Evolutionary conservation across 176 grass and related monocot species (phyloP), one percentile per base, ranked within the genome.

Genomic region (Aegilops umbellulata): DNA sequence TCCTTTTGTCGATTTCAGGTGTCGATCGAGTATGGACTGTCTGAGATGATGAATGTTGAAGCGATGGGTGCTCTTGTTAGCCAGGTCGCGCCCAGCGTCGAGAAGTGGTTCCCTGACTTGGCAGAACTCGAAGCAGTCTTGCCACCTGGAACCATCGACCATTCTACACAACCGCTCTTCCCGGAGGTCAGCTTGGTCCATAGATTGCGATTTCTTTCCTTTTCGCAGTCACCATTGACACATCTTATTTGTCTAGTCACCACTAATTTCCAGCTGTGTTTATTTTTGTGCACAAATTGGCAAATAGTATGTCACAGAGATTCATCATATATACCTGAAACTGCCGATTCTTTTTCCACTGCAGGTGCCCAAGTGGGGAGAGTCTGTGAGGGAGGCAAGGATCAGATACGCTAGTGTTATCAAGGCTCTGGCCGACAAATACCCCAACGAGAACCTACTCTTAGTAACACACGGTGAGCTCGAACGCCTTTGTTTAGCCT

Each of bases 401-500:
- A 84, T 67, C 47, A 92, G 95, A 92, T 98, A 95, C 26, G 89
- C 72, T 11, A 87, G 73, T 25, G 55, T 93, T 14, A 95, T 98
- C 86, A 85, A 86, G 61, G 85, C 85, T 87, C 91, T 95, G 69
- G 95, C 93, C 36, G 89, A 98, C 81, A 92, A 82, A 78, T 92
- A 98, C 84, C 91, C 93, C 6, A 27, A 87, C 10, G 95, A 95
- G 83, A 98, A 95, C 64, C 75, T 95, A 51, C 90, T 95, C 71
- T 77, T 98, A 20, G 83, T 98, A 24, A 95, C 95, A 15, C 95
- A 98, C 19, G 95, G 95, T 95, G 57, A 84, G 92, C 57, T 64
- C 10, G 32, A 29, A 8, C 61, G 36, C 39, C 65, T 36, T 36
- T 26, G 6, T 53, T 17, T 5, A 32, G 17, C 38, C 24, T 4